phyloP scores from a whole-genome alignment of 768 basidiomycete genomes.

The Cyclocybe aegerita region DNA sequence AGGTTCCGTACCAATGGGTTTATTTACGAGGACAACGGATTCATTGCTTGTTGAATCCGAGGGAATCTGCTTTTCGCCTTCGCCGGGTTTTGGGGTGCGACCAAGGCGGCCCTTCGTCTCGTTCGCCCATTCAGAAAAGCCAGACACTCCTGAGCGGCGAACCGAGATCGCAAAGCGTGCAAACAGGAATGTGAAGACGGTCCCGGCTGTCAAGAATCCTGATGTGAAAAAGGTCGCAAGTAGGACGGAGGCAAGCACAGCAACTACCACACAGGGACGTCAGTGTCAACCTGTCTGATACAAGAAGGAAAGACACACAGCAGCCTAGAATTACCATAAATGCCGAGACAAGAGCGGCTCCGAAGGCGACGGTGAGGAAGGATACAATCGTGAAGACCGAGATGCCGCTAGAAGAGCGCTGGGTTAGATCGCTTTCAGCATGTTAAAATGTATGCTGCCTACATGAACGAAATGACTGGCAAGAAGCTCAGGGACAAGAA shows the following conservation, averaged over 20 bases:
- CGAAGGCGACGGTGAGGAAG: conserved; percentile 16
- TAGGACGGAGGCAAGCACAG: conserved; percentile 18
- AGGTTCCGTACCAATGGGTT: background rate
- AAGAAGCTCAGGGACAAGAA: conserved; percentile 17
- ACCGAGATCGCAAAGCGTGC: conserved; percentile 16
- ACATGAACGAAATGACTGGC: conserved; percentile 23
- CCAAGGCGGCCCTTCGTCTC: conserved; percentile 17
- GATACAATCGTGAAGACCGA: conserved; percentile 13
- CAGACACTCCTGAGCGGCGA: conserved; percentile 19
- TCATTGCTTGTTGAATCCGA: conserved; percentile 8
- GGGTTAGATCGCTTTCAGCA: background rate
- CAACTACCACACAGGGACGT: conserved; percentile 7
- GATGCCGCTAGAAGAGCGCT: conserved; percentile 8
- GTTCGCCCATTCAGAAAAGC: conserved; percentile 15
- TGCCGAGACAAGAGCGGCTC: conserved; percentile 15
- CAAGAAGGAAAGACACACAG: conserved; percentile 12
- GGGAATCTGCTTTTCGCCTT: background rate
- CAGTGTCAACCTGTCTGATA: background rate
- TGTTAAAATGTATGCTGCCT: background rate
- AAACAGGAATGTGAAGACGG: conserved; percentile 19
- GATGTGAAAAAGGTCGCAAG: conserved; percentile 20
- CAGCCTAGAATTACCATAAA: conserved; percentile 14
- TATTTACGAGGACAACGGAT: background rate
- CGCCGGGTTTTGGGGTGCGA: background rate
- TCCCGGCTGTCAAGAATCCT: conserved; percentile 17